Evolutionary conservation across 2,329 filamentous ascomycete genomes (phyloP), one percentile per base, ranked within the genome.

Genomic region (Xylaria sp.): DNA sequence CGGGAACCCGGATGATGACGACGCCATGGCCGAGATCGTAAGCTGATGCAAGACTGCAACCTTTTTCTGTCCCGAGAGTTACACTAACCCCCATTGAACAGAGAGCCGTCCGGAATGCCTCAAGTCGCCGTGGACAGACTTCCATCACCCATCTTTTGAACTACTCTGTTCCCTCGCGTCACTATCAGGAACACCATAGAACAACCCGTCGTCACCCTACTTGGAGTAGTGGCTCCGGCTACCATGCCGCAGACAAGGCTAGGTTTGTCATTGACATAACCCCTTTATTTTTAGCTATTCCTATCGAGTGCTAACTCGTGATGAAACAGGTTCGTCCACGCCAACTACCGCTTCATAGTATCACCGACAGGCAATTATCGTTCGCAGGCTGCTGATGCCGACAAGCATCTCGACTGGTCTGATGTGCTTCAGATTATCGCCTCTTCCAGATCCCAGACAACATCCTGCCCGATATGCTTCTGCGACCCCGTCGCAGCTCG

Each of bases 111-210:
- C 80, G 83, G 61, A 87, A 86, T 68, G 77, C 84, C 12, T 83
- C 81, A n/a, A 85, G 84, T 73, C 89, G 95, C 62, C 92, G 95
- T 72, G 95, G 95, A 57, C 94, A 97, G 78, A 97, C 93, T 57
- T 96, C 92, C 72, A 99, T 99, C 75, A 98, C 95, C 42, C 95
- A 99, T 78, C 81, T 99, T 60, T 91, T 99, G 84, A 94, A 94
- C 80, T 96, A 97, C 78, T 88, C 91, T 46, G 82, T 92, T 19
- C 91, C 94, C 21, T 88, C 91, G 43, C 87, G 92, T 50, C 89
- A 90, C 21, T 86, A 87, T 70, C 81, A 82, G 53, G 75, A 80
- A 60, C 79, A 82, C 68, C 77, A 82, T 68, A 82, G 85, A 64
- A 83, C 87, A 37, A 83, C 86, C 71, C 87, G 91, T 60, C 84